Conservation (phyloP, 2,329 filamentous ascomycete genomes). For the Paradendryphiella salina region DNA sequence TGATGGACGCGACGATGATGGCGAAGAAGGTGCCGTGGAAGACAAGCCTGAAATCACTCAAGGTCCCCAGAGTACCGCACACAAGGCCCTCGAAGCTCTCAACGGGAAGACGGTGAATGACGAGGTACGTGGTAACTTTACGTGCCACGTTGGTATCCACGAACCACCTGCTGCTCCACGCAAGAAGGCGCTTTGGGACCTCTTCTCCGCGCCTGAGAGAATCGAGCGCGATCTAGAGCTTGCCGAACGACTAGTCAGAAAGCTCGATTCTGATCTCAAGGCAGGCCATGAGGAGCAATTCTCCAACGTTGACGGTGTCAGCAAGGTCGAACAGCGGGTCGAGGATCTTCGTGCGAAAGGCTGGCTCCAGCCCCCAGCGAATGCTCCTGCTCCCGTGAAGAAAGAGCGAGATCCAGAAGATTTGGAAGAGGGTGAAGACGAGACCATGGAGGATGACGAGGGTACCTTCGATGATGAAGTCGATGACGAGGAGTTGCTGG, state of each 20-base stretch:
- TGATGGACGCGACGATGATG: constrained; percentile 72
- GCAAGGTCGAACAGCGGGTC: constrained; percentile 83
- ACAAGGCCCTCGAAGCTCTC: constrained; percentile 88
- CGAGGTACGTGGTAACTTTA: constrained; percentile 90
- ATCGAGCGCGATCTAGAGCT: constrained; percentile 87
- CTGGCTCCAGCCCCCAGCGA: constrained; percentile 69
- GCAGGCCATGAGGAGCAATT: constrained; percentile 60
- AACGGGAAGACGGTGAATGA: constrained; percentile 98
- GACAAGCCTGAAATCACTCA: constrained; percentile 54
- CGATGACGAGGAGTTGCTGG: constrained; percentile 85
- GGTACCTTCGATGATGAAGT: constrained; percentile 73
- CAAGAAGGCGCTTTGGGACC: constrained; percentile 95
- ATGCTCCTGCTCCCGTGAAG: constrained; percentile 56
- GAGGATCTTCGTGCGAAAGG: constrained; percentile 78
- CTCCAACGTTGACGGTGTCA: constrained; percentile 62
- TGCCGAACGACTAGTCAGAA: constrained; percentile 78
- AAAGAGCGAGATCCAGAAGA: constrained; percentile 66
- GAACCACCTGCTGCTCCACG: constrained; percentile 81
- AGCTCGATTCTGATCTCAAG: constrained; percentile 82
- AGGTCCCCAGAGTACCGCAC: constrained; percentile 62
- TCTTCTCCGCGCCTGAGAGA: constrained; percentile 92
- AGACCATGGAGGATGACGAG: constrained; percentile 63
- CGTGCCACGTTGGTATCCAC: constrained; percentile 95
- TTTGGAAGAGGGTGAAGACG: constrained; percentile 75
- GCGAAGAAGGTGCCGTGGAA: constrained; percentile 60